These are phyloP conservation scores for Citrus cavaleriei DNA, from an alignment of 345 rosid genomes.

Conservation along the genomic window DNA sequence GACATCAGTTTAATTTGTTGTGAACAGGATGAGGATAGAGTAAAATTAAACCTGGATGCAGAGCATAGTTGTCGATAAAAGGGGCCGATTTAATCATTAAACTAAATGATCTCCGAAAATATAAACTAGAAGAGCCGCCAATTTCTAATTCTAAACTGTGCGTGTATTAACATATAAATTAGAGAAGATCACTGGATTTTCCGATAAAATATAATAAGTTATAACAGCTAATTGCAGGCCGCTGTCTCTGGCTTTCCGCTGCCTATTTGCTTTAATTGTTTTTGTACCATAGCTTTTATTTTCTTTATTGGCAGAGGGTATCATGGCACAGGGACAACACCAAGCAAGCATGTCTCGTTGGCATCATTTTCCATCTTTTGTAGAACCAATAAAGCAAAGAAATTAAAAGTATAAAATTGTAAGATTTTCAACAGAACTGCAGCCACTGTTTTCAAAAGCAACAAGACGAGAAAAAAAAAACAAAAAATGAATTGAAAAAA, in stretches of 20 bases:
- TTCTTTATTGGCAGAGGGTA: neutral
- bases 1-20: too few relatives aligned
- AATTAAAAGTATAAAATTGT: slow-evolving; percentile 28
- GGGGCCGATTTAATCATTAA: too few relatives aligned
- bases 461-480: slow-evolving; percentile 9
- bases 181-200: neutral
- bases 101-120: too few relatives aligned
- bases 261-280: neutral
- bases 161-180: too few relatives aligned
- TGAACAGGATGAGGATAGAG: too few relatives aligned
- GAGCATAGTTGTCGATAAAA: too few relatives aligned
- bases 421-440: slow-evolving; percentile 35
- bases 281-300: neutral
- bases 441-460: slow-evolving; percentile 31
- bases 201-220: neutral
- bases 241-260: slow-evolving; percentile 18
- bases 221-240: neutral
- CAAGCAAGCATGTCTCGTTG: slow-evolving; percentile 14
- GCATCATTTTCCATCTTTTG: neutral
- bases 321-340: neutral
- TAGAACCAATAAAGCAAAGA: slow-evolving; percentile 23
- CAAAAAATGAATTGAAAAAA: neutral
- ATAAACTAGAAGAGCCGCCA: too few relatives aligned
- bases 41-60: too few relatives aligned
- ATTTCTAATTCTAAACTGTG: too few relatives aligned